These are phyloP conservation scores for Rhizodiscina lignyota DNA, from an alignment of 495 filamentous ascomycete genomes.

Conservation along the genomic window DNA sequence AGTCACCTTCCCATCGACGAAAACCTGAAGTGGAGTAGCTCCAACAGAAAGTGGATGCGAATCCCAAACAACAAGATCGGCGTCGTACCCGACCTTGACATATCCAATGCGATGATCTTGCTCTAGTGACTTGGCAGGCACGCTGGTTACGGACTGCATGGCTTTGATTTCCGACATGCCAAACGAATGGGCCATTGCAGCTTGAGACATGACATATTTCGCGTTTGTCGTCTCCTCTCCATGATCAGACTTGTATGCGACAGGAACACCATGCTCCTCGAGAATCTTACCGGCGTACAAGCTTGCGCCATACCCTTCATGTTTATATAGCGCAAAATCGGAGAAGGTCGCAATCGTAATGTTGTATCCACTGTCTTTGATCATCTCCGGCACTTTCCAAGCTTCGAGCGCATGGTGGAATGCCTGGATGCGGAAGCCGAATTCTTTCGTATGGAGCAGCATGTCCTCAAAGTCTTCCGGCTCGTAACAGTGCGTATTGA, in stretches of 20 bases:
- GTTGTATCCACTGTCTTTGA: conserved; percentile 43
- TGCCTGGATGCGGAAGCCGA: conserved; percentile 40
- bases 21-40: no score
- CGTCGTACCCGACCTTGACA: no score
- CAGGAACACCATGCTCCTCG: conserved; percentile 37
- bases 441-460: conserved; percentile 45
- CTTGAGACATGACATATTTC: conserved; percentile 33
- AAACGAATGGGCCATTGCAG: conserved; percentile 43
- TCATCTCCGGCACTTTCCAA: conserved; percentile 39
- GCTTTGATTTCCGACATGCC: no score
- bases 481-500: conserved; percentile 55
- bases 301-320: conserved; percentile 41
- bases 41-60: no score
- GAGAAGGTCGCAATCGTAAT: no score
- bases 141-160: no score
- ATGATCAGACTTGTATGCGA: conserved; percentile 28
- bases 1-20: no score
- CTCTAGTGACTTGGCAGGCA: no score
- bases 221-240: conserved; percentile 26
- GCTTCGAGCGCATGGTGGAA: conserved; percentile 52
- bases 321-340: no score
- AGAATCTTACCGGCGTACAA: conserved; percentile 44
- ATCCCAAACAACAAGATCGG: no score
- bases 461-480: conserved; percentile 45
- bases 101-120: no score